Percentiles rank a stretch among this genome's conserved stretches.
Evolutionary conservation across 495 filamentous ascomycete genomes (phyloP).

Genomic region (Talaromyces wortmannii): DNA sequence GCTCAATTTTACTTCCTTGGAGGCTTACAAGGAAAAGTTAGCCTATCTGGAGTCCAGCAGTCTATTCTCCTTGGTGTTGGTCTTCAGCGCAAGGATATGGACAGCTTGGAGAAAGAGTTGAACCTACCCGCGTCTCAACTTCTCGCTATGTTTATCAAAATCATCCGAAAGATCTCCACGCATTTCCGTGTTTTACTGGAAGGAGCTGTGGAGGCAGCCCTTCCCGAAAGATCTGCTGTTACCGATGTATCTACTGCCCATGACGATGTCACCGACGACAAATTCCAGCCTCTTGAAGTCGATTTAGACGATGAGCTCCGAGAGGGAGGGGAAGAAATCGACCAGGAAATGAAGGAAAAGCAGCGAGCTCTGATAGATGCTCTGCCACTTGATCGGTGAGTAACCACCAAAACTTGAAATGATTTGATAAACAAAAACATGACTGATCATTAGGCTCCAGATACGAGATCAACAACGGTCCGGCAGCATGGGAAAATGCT

Average conservation of each 20-base stretch:
- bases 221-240: conserved; percentile 53
- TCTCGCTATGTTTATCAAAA: conserved; percentile 94
- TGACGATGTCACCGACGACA: conserved; percentile 53
- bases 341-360: conserved; percentile 63
- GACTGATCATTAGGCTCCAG: conserved; percentile 45
- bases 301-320: conserved; percentile 80
- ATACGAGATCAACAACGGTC: conserved; percentile 72
- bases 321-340: conserved; percentile 70
- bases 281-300: conserved; percentile 62
- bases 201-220: conserved; percentile 59
- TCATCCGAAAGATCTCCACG: conserved; percentile 75
- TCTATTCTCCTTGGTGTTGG: conserved; percentile 85
- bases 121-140: conserved; percentile 68
- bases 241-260: conserved; percentile 51
- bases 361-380: conserved; percentile 83
- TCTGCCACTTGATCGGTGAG: conserved; percentile 82
- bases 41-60: conserved; percentile 69
- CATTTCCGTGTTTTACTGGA: conserved; percentile 71
- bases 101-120: conserved; percentile 75
- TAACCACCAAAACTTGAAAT: conserved; percentile 8
- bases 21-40: conserved; percentile 56
- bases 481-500: conserved; percentile 71
- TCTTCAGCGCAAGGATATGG: conserved; percentile 79
- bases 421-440: conserved; percentile 27
- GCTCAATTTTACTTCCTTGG: conserved; percentile 78